A percentile compares a stretch with the other conserved stretches of the same genome.
phyloP scores from a whole-genome alignment of 2,329 filamentous ascomycete species.

The Colletotrichum musae region DNA sequence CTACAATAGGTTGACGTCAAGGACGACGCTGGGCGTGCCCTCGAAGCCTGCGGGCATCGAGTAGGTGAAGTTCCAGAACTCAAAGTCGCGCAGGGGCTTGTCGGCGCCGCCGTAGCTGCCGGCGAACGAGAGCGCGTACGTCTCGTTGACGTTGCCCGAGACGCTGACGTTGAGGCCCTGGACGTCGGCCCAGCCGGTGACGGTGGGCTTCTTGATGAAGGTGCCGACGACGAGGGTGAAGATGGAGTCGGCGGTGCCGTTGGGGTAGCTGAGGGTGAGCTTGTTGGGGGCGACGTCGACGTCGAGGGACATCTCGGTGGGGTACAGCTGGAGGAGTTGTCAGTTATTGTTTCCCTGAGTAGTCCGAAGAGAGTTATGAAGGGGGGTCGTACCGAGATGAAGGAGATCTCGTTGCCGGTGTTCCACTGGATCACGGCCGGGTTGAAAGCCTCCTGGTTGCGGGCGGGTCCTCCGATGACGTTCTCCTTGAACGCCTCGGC shows the following conservation, averaged over 20 bases:
- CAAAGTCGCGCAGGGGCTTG: conserved; percentile 55
- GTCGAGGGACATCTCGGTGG: conserved; percentile 57
- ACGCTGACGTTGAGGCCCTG: conserved; percentile 62
- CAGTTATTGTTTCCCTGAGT: background rate
- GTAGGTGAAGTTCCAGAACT: conserved; percentile 63
- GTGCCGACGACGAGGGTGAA: conserved; percentile 67
- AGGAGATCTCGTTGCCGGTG: conserved; percentile 54
- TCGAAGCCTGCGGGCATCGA: conserved; percentile 53
- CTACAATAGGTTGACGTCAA: conserved; percentile 29
- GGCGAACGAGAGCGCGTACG: conserved; percentile 58
- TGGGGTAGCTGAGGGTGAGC: conserved; percentile 68
- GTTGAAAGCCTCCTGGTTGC: conserved; percentile 67
- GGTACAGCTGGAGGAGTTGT: conserved; percentile 50
- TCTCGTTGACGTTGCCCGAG: conserved; percentile 58
- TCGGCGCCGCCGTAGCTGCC: conserved; percentile 54
- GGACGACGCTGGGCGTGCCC: conserved; percentile 44
- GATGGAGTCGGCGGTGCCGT: conserved; percentile 61
- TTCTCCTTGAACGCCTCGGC: conserved; percentile 71
- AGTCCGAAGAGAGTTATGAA: background rate
- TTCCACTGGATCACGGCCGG: conserved; percentile 74
- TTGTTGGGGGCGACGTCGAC: conserved; percentile 56
- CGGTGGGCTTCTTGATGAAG: conserved; percentile 58
- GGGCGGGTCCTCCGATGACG: conserved; percentile 67
- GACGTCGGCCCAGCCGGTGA: conserved; percentile 62
- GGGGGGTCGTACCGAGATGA: conserved; percentile 46